Evolutionary conservation across 202 grass and related monocot genomes (phyloP).

Genomic region (Panicum virgatum): DNA sequence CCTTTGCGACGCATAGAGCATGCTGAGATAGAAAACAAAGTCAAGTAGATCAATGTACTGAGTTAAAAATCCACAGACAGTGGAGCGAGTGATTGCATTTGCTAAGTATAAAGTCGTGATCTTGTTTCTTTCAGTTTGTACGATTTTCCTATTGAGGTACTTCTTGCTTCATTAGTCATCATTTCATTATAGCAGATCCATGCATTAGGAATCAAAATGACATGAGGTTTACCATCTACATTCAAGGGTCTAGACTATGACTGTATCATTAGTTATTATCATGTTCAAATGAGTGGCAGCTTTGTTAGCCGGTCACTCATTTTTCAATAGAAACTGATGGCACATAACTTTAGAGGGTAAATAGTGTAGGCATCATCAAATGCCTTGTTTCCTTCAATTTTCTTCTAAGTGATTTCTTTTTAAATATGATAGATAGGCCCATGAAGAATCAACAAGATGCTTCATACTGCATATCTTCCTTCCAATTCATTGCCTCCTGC

Average conservation of each 20-base stretch:
- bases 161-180: neutral
- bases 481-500: neutral
- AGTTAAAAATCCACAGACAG: neutral
- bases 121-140: neutral
- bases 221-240: neutral
- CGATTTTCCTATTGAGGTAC: neutral
- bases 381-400: conserved; percentile 3
- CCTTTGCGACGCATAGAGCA: neutral
- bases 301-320: neutral
- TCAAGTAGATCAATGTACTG: neutral
- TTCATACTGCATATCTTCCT: neutral
- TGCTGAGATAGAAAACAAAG: neutral
- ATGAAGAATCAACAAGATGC: neutral
- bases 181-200: neutral
- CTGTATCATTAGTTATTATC: neutral
- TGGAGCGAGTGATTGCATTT: neutral
- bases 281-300: neutral
- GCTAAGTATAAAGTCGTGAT: neutral
- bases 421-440: neutral
- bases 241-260: no score
- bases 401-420: neutral
- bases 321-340: neutral
- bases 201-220: conserved; percentile 9
- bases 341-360: neutral
- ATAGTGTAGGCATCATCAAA: neutral